Evolutionary conservation across 1,139 yeast species (phyloP).

Genomic region (Kazachstania sp.): DNA sequence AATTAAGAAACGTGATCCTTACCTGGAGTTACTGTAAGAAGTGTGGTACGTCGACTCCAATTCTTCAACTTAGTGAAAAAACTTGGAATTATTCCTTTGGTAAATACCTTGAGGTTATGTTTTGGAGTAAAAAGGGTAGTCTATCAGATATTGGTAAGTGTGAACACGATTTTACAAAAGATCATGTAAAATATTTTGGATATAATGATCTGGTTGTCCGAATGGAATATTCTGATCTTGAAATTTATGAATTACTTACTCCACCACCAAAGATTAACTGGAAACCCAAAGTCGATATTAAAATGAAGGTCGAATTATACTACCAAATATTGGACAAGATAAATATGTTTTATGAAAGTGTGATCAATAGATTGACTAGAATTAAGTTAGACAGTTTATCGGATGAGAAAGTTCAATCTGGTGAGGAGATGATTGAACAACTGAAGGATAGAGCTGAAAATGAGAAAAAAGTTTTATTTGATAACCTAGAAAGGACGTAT

Average conservation of each 20-base stretch:
- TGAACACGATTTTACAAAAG: conserved; percentile 68
- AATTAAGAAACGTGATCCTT: conserved; percentile 58
- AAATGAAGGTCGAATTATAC: conserved; percentile 58
- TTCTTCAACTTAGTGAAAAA: conserved; percentile 76
- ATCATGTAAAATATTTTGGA: conserved; percentile 79
- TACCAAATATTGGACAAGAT: conserved; percentile 48
- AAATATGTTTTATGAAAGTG: conserved; percentile 59
- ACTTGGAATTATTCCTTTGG: conserved; percentile 92
- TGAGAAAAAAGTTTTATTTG: conserved; percentile 43
- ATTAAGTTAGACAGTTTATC: conserved; percentile 74
- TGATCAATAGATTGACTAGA: conserved; percentile 60
- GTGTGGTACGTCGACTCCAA: conserved; percentile 71
- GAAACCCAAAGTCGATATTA: conserved; percentile 64
- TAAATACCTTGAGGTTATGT: conserved; percentile 76
- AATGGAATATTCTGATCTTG: conserved; percentile 68
- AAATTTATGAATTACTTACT: conserved; percentile 65
- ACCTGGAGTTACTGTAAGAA: conserved; percentile 90
- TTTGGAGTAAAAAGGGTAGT: conserved; percentile 54
- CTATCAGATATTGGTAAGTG: conserved; percentile 50
- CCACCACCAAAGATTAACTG: conserved; percentile 69
- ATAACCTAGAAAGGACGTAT: conserved; percentile 46
- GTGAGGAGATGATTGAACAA: conserved; percentile 49
- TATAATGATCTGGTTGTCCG: conserved; percentile 70
- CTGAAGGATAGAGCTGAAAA: conserved; percentile 45
- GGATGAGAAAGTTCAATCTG: conserved; percentile 62